Conservation (phyloP, 306 rosid genomes). For the Fagus sylvatica region DNA sequence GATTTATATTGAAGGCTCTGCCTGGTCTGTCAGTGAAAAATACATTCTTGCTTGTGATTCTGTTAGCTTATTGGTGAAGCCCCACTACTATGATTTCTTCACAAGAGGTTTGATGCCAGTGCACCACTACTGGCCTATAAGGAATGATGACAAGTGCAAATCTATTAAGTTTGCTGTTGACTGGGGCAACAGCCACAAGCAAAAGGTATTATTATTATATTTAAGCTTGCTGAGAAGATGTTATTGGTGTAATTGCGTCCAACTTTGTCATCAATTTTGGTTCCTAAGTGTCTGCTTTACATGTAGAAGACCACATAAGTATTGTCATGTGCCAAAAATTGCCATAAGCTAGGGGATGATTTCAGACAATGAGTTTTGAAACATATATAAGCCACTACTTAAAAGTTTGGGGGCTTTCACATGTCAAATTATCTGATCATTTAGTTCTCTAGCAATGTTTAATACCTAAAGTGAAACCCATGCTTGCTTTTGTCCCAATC, state of each 20-base stretch:
- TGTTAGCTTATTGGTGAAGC: constrained; percentile 66
- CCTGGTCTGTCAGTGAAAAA: constrained; percentile 97
- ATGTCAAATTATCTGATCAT: neutral
- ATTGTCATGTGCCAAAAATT: neutral
- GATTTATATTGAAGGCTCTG: constrained; percentile 94
- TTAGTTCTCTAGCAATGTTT: neutral
- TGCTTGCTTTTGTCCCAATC: neutral
- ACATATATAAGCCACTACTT: neutral
- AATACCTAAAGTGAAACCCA: neutral
- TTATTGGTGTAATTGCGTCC: neutral
- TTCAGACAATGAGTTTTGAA: neutral
- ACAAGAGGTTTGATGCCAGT: constrained; percentile 70
- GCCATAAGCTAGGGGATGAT: neutral
- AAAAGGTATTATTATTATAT: constrained; percentile 47
- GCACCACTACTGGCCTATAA: constrained; percentile 92
- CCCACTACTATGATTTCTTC: constrained; percentile 85
- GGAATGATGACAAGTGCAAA: constrained; percentile 72
- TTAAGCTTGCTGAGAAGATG: constrained; percentile 10
- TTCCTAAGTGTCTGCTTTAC: neutral
- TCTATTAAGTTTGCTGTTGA: constrained; percentile 89
- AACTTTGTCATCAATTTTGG: neutral
- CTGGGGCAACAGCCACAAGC: constrained; percentile 78
- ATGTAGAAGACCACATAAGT: neutral
- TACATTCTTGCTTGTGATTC: constrained; percentile 94
- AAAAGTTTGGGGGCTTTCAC: neutral